These are phyloP conservation scores for Sarcomyxa edulis DNA, from an alignment of 768 basidiomycete genomes.

Conservation along the genomic window DNA sequence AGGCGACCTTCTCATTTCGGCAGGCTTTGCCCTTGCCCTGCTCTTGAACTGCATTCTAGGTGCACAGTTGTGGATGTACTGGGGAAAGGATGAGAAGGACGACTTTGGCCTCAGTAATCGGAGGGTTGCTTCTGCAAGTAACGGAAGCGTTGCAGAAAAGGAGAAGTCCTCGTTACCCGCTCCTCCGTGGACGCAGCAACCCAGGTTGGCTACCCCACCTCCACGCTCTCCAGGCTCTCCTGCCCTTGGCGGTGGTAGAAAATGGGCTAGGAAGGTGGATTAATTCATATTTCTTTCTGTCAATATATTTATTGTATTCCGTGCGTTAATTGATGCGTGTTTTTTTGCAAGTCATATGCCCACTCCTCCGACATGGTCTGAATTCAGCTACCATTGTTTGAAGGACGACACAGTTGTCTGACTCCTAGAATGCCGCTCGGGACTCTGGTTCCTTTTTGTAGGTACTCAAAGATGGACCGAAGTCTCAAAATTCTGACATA, in stretches of 20 bases:
- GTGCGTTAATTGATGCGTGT: too few species aligned
- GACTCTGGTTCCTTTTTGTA: too few species aligned
- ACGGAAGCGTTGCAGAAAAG: constrained; percentile 7
- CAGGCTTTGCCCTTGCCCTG: constrained; percentile 82
- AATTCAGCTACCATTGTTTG: too few species aligned
- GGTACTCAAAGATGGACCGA: too few species aligned
- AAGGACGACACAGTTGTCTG: too few species aligned
- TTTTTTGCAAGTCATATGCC: too few species aligned
- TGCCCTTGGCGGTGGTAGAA: constrained; percentile 37
- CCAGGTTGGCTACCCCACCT: constrained; percentile 12
- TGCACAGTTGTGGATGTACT: constrained; percentile 79
- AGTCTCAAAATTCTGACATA: too few species aligned
- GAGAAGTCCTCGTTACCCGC: constrained; percentile 10
- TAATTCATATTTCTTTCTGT: constrained; percentile 25
- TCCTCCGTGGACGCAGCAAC: constrained; percentile 14
- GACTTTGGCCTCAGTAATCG: constrained; percentile 12
- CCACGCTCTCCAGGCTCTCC: constrained; percentile 1
- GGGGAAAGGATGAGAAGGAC: constrained; percentile 44
- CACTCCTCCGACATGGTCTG: too few species aligned
- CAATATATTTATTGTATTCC: too few species aligned
- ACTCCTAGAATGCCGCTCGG: too few species aligned
- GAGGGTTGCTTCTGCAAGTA: constrained; percentile 1
- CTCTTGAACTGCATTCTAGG: constrained; percentile 81
- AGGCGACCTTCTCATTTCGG: constrained; percentile 71
- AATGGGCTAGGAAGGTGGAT: constrained; percentile 74